Conservation (phyloP, 345 rosid genomes). For the Turritis glabra region DNA sequence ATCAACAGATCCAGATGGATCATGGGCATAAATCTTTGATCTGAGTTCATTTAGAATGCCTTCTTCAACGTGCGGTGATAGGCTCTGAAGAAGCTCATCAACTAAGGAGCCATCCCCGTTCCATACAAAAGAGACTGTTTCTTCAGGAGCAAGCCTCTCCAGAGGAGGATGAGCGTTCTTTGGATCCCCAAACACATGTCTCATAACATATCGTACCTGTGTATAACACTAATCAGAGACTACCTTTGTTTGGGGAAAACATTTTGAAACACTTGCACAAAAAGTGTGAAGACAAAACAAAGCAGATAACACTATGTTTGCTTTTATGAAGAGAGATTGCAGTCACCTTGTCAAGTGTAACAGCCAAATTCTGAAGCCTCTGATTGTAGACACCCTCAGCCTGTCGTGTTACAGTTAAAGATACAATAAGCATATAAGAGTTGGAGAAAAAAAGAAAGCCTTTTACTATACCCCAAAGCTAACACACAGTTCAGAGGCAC, state of each 20-base stretch:
- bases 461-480: constrained; percentile 18
- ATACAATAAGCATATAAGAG: constrained; percentile 16
- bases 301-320: constrained; percentile 8
- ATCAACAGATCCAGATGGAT: constrained; percentile 71
- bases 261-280: not conserved
- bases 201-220: constrained; percentile 97
- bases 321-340: constrained; percentile 11
- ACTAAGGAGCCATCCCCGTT: constrained; percentile 90
- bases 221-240: constrained; percentile 21
- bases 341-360: constrained; percentile 96
- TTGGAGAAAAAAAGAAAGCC: not conserved
- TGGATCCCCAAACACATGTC: constrained; percentile 86
- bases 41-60: constrained; percentile 60
- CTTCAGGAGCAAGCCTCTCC: constrained; percentile 78
- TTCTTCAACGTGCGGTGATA: constrained; percentile 74
- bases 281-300: constrained; percentile 15
- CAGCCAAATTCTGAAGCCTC: constrained; percentile 98
- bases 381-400: constrained; percentile 99
- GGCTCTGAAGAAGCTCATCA: constrained; percentile 81
- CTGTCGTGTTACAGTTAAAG: constrained; percentile 45
- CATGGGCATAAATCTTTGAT: constrained; percentile 67
- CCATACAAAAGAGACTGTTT: constrained; percentile 75
- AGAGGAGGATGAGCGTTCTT: constrained; percentile 96
- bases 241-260: constrained; percentile 3
- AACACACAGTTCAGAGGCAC: constrained; percentile 1